Base-by-base conservation (phyloP, 768 basidiomycete genomes). In the Phylloporus sp. region DNA sequence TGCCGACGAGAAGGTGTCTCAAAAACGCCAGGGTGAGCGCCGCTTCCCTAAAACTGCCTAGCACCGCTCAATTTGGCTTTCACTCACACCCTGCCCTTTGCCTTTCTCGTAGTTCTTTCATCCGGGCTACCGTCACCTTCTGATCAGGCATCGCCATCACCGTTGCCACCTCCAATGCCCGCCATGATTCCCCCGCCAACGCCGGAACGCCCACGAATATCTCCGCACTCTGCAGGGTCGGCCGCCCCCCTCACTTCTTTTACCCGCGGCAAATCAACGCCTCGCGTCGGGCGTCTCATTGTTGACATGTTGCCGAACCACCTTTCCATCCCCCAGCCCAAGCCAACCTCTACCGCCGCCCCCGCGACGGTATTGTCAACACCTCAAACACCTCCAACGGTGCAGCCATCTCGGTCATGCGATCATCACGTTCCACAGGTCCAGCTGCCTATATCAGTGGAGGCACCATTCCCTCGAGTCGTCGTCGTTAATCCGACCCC, bases 401-500 rank as follows among this genome's bases (percentile, higher is more conserved):
- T 28, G 5, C 47, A 39, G 18, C 42, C 50, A 17, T 31, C 50
- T 38, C 59, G 57, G 7, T 50, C 58, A 14, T 31, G 22, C 34
- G 59, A 47, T 27, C 48, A 36, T 8, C 47, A 39, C 15, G 48
- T 66, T 3, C 69, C 66, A 7, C 47, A 56, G 9, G 65, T 69
- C 13, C 58, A 60, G 32, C 36, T 63, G 2, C 68, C 67, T 3
- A 42, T 65, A 1, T 20, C 56, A 5, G 20, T 57, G 2, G 55
- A 63, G 22, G 55, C 49, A 50, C 65, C 44, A 57, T 70, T 77
- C 26, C 82, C 82, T 13, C 71, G 74, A 22, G 73, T 90, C 6
- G 75, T 87, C 14, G 74, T 90, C 18, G 80, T 88, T 9, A 81
- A 84, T 54, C 84, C 86, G 15, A 88, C 86, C 0, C 86, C 86